Conservation (phyloP, 805 yeast species). For the Saccharomycopsis schoenii region DNA sequence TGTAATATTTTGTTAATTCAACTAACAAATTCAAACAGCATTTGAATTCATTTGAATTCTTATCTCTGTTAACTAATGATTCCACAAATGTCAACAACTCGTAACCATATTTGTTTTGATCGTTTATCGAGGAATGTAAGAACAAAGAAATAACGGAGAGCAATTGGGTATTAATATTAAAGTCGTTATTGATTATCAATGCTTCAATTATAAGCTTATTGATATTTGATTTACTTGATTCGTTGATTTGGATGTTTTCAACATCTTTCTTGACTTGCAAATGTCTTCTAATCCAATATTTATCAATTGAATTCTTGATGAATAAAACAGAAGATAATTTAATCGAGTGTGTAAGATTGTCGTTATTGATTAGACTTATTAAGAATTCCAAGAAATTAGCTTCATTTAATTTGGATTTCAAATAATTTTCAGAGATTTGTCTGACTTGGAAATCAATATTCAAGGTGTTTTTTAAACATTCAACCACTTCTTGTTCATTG, state of each 20-base stretch:
- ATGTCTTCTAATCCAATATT: constrained; percentile 36
- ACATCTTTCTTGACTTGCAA: constrained; percentile 6
- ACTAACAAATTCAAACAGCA: constrained; percentile 6
- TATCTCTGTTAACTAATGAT: constrained; percentile 6
- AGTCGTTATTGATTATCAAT: not conserved
- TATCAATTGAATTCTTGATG: constrained; percentile 52
- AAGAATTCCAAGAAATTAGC: constrained; percentile 27
- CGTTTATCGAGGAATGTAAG: constrained; percentile 6
- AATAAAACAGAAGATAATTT: constrained; percentile 57
- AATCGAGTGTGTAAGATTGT: constrained; percentile 32
- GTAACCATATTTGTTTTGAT: constrained; percentile 9
- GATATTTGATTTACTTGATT: constrained; percentile 5
- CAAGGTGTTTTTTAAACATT: constrained; percentile 13
- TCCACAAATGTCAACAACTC: constrained; percentile 10
- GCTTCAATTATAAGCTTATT: constrained; percentile 7
- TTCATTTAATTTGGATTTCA: constrained; percentile 1
- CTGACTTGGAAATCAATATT: constrained; percentile 4
- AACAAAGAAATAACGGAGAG: constrained; percentile 4
- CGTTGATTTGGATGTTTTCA: constrained; percentile 4
- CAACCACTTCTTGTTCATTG: constrained; percentile 9
- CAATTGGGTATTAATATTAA: constrained; percentile 1
- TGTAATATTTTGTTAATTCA: constrained; percentile 14
- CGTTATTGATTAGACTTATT: constrained; percentile 39
- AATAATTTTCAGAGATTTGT: constrained; percentile 11
- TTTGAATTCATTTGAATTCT: constrained; percentile 20